Percentiles rank a stretch among this genome's conserved stretches.
Conservation (phyloP, 192 early-diverging fungal genomes). For the Coemansia sp. region DNA sequence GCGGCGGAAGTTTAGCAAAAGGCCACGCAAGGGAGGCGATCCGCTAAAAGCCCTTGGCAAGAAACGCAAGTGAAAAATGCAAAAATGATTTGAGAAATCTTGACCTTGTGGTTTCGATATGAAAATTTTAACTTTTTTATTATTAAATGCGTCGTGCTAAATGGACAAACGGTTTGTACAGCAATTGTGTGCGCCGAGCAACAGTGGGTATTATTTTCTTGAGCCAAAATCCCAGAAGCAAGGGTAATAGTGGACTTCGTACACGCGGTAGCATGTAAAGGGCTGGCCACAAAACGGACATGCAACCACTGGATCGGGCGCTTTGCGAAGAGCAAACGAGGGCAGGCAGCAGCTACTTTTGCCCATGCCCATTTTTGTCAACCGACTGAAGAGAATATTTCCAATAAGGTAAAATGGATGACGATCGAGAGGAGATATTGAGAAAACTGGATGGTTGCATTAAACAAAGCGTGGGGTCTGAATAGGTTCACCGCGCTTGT, state of each 20-base stretch:
- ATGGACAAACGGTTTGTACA: background rate
- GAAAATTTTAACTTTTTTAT: background rate
- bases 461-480: background rate
- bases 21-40: constrained; percentile 24
- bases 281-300: background rate
- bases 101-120: background rate
- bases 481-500: background rate
- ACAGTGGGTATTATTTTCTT: background rate
- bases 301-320: background rate
- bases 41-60: constrained; percentile 49
- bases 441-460: background rate
- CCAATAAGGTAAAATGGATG: background rate
- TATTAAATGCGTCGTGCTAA: background rate
- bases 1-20: constrained; percentile 14
- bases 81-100: background rate
- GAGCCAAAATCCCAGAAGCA: constrained; percentile 7
- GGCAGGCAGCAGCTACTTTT: background rate
- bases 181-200: background rate
- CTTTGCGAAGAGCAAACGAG: background rate
- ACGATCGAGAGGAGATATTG: background rate
- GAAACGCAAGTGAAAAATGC: constrained; percentile 15
- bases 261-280: constrained; percentile 1
- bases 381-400: background rate
- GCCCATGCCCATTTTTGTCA: background rate
- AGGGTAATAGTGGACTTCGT: constrained; percentile 5